Evolutionary conservation across 2,329 filamentous ascomycete species (phyloP).

Genomic region (Leptographium radiaticola): DNA sequence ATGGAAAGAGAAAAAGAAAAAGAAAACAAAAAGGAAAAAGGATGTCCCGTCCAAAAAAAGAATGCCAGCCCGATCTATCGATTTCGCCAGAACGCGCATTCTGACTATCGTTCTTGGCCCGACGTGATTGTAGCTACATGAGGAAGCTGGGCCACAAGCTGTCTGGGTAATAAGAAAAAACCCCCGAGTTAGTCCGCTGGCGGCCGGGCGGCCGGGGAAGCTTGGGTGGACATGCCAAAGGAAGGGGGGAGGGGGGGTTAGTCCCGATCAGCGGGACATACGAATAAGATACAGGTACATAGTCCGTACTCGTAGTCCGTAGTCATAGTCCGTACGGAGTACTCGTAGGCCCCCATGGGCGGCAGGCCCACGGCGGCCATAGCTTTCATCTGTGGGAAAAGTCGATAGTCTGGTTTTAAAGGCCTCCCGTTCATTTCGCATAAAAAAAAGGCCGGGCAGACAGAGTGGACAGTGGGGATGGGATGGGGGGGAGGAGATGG

Average conservation of each 20-base stretch:
- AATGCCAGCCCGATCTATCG: too few relatives aligned
- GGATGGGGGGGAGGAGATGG: neutral
- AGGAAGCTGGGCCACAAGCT: neutral
- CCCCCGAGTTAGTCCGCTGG: too few relatives aligned
- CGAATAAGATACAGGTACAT: neutral
- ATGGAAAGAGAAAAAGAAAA: neutral
- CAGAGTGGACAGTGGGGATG: too few relatives aligned
- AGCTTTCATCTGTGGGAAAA: neutral
- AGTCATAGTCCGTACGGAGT: too few relatives aligned
- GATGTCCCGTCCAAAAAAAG: too few relatives aligned
- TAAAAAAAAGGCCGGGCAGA: too few relatives aligned
- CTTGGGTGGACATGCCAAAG: neutral
- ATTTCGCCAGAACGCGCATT: too few relatives aligned
- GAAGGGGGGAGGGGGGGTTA: neutral
- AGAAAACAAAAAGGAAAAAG: neutral
- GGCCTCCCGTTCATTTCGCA: neutral
- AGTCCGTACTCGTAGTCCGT: too few relatives aligned
- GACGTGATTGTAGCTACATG: too few relatives aligned
- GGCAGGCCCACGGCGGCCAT: too few relatives aligned
- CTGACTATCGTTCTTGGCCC: too few relatives aligned
- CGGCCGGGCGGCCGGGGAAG: neutral
- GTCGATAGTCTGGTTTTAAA: neutral
- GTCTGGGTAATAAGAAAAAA: neutral
- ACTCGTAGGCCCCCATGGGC: too few relatives aligned
- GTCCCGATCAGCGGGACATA: neutral